phyloP scores from a whole-genome alignment of 2,329 filamentous ascomycete species.

The Bipolaris cookei region DNA sequence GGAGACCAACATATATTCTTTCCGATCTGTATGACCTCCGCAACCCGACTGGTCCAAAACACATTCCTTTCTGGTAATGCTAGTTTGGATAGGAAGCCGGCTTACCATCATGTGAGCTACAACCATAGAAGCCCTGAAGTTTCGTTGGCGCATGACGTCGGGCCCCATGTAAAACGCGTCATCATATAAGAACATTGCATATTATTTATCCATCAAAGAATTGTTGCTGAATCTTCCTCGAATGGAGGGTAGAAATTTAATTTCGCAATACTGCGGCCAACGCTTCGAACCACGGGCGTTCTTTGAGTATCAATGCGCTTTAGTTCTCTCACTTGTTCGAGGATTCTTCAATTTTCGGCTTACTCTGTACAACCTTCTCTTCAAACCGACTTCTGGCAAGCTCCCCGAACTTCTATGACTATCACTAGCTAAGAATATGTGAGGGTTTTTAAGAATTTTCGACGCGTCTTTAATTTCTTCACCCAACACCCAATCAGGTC shows the following conservation, averaged over 20 bases:
- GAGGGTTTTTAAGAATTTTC: no score
- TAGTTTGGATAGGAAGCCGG: background rate
- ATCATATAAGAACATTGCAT: background rate
- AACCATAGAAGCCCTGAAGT: background rate
- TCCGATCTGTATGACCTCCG: background rate
- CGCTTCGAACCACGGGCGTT: background rate
- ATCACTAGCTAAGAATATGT: no score
- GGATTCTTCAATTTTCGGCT: background rate
- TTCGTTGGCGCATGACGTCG: conserved; percentile 9
- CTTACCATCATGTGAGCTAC: background rate
- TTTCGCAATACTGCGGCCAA: background rate
- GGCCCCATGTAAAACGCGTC: conserved; percentile 13
- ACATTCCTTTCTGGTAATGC: background rate
- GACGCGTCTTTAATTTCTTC: background rate
- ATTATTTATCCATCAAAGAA: background rate
- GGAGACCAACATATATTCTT: background rate
- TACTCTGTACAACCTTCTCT: background rate
- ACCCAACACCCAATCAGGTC: background rate
- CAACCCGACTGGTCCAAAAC: background rate
- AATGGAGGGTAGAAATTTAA: no score
- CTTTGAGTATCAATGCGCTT: background rate
- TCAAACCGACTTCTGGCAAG: no score
- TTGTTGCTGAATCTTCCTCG: background rate
- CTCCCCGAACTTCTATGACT: background rate
- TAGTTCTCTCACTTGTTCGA: background rate